Evolutionary conservation across 75 land plant genomes (phyloP).

Genomic region (Isoetes taiwanensis): DNA sequence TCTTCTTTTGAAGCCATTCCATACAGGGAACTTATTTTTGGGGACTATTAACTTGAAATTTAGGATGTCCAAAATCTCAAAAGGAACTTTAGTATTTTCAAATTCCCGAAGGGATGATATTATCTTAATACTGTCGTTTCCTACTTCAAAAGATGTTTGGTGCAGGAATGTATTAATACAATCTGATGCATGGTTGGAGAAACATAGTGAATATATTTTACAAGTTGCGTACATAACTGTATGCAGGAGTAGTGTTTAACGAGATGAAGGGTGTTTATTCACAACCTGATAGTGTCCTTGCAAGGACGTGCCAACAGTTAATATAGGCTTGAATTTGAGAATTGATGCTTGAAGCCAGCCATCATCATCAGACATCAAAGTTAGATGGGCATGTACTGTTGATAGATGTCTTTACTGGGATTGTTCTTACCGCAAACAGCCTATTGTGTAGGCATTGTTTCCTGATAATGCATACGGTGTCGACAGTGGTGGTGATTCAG

Average conservation of each 20-base stretch:
- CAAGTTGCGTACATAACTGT: neutral
- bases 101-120: too few relatives aligned
- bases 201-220: neutral
- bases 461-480: constrained; percentile 97
- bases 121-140: too few relatives aligned
- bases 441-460: constrained; percentile 55
- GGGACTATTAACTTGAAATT: too few relatives aligned
- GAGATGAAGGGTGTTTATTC: constrained; percentile 99
- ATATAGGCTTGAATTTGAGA: neutral
- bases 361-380: neutral
- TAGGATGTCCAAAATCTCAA: too few relatives aligned
- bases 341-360: neutral
- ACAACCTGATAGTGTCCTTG: constrained; percentile 89
- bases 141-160: too few relatives aligned
- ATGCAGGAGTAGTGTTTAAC: constrained; percentile 93
- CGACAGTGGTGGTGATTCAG: constrained; percentile 98
- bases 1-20: too few relatives aligned
- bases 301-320: constrained; percentile 73
- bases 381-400: neutral
- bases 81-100: too few relatives aligned
- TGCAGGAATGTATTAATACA: too few relatives aligned
- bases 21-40: too few relatives aligned
- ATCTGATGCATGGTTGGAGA: too few relatives aligned
- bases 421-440: too few relatives aligned
- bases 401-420: neutral